Conservation (phyloP, 345 rosid species). For the Raphanus sativus region DNA sequence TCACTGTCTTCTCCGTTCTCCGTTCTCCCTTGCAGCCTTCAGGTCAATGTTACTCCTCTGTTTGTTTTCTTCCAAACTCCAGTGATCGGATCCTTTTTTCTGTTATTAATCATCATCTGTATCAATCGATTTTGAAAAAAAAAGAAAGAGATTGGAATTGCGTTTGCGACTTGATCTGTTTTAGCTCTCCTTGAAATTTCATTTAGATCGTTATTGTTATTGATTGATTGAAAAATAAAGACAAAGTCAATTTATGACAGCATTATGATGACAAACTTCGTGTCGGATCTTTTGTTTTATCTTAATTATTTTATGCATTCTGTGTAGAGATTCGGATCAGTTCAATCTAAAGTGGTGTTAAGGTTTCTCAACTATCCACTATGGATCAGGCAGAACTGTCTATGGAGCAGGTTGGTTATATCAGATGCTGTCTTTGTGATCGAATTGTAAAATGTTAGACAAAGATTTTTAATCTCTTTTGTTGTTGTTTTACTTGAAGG, state of each 20-base stretch:
- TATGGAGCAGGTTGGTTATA: slow-evolving; percentile 63
- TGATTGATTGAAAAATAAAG: background rate
- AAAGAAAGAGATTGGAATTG: background rate
- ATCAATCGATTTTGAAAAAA: slow-evolving; percentile 2
- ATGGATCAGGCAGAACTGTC: slow-evolving; percentile 83
- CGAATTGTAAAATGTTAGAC: background rate
- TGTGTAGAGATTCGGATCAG: slow-evolving; percentile 34
- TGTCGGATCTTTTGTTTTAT: background rate
- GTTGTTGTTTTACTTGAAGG: slow-evolving; percentile 45
- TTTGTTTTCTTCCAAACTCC: background rate
- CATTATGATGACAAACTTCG: slow-evolving; percentile 1
- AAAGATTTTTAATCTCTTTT: background rate
- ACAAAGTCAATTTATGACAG: background rate
- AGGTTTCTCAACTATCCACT: slow-evolving; percentile 43
- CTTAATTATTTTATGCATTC: background rate
- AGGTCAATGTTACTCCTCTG: slow-evolving; percentile 22
- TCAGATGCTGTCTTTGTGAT: background rate
- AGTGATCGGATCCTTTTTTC: background rate
- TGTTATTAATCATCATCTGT: background rate
- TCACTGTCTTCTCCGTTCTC: slow-evolving; percentile 15
- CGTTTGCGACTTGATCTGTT: slow-evolving; percentile 8
- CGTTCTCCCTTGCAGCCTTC: slow-evolving; percentile 9
- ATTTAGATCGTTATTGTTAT: slow-evolving; percentile 27
- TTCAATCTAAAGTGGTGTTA: slow-evolving; percentile 28
- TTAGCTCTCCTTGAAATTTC: background rate